These are phyloP conservation scores for Alternaria longipes DNA, from an alignment of 2,329 filamentous ascomycete species.

Conservation along the genomic window DNA sequence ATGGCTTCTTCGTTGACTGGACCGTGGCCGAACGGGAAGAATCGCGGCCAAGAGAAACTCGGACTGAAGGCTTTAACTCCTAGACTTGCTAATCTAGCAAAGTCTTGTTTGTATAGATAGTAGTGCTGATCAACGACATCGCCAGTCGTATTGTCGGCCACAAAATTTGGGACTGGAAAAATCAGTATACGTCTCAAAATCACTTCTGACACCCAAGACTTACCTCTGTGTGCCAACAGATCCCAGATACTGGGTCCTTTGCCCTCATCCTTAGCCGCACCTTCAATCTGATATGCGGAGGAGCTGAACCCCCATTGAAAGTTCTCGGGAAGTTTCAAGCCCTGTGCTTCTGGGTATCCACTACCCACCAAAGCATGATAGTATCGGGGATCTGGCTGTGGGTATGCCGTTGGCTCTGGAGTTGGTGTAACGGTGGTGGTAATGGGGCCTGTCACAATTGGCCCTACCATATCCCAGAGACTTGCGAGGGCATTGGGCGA, in stretches of 20 bases:
- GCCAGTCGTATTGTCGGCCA: slow-evolving; percentile 54
- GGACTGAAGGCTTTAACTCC: slow-evolving; percentile 46
- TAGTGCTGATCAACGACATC: slow-evolving; percentile 55
- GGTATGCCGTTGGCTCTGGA: slow-evolving; percentile 53
- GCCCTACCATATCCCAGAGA: slow-evolving; percentile 58
- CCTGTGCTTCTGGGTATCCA: slow-evolving; percentile 43
- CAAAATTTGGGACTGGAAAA: slow-evolving; percentile 46
- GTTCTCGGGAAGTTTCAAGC: slow-evolving; percentile 52
- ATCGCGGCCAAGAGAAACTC: slow-evolving; percentile 51
- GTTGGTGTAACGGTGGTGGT: slow-evolving; percentile 56
- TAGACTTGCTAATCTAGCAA: slow-evolving; percentile 49
- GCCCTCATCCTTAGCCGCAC: slow-evolving; percentile 55
- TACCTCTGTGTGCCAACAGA: slow-evolving; percentile 50
- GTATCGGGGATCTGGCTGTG: slow-evolving; percentile 46
- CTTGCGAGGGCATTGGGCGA: slow-evolving; percentile 58
- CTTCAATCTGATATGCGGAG: slow-evolving; percentile 55
- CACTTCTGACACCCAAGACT: too few species aligned
- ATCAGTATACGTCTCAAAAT: too few species aligned
- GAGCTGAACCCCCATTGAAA: slow-evolving; percentile 57
- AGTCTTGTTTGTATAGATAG: slow-evolving; percentile 56
- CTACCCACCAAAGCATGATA: slow-evolving; percentile 57
- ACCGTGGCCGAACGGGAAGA: slow-evolving; percentile 52
- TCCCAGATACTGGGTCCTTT: slow-evolving; percentile 58
- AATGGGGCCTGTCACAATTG: slow-evolving; percentile 54
- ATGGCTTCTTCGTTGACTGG: slow-evolving; percentile 50